Evolutionary conservation across 192 early-diverging fungal genomes (phyloP), one percentile per base, ranked within the genome.

Genomic region (Backusella morwellensis): DNA sequence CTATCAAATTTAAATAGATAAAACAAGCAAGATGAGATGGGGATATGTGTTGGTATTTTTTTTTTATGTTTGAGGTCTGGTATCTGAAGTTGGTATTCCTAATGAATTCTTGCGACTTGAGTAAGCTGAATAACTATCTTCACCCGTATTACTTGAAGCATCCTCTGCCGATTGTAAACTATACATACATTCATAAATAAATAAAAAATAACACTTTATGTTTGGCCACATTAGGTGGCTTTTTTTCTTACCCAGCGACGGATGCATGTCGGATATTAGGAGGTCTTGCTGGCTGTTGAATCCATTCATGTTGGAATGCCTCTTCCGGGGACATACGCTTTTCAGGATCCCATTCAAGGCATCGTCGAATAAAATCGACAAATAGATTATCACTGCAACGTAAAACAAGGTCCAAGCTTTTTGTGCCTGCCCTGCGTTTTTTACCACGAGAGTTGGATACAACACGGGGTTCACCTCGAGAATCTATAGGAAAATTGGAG

Each of bases 261-360:
- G 54, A 59, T 26, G 54, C 54, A 59, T 59, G 68, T 44, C 38
- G 34, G 12, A 70, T 47, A 47, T 38, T 14, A 32, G 41, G 11
- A 50, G 70, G 42, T 6, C 41, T 38, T 21, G 32, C 12, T 34
- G 63, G 29, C 4, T 59, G 74, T 34, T 44, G 87, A 44, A 96
- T 94, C 91, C 93, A 97, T 54, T 90, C 91, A 75, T 99, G 97
- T 32, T 88, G 84, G 34, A 97, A 77, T 21, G 95, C 97, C 67
- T 96, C 92, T 15, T 87, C 86, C 36, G 97, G 95, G 21, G 88
- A 94, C 85, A 98, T 89, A 56, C 97, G 87, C 71, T 88, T 89
- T 66, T 93, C 90, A 17, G 97, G 96, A 78, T 97, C 94, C 97
- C 97, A 99, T 21, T 88, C 88, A 52, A 99, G 82, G 72, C 96